A percentile compares a stretch with the other conserved stretches of the same genome.
Evolutionary conservation across 768 basidiomycete genomes (phyloP).

Genomic region (Pholiota molesta): DNA sequence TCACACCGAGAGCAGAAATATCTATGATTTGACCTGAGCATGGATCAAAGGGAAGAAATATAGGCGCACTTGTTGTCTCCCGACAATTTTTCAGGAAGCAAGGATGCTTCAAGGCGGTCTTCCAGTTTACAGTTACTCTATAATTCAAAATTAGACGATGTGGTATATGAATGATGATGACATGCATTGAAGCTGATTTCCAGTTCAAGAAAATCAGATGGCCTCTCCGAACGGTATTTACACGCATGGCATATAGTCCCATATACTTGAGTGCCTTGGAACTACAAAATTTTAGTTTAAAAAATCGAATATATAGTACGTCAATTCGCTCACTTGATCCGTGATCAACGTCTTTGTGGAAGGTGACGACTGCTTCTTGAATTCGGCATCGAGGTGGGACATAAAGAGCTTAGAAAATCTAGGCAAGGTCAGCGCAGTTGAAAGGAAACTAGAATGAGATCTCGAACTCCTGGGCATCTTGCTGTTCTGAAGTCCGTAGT

Average conservation of each 20-base stretch:
- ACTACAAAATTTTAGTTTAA: conserved; percentile 45
- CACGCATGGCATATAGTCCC: conserved; percentile 80
- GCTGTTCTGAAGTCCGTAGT: conserved; percentile 83
- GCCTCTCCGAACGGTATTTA: conserved; percentile 64
- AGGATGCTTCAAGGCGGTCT: conserved; percentile 65
- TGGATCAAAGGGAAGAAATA: background rate
- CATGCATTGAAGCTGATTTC: conserved; percentile 82
- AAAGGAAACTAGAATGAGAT: conserved; percentile 4
- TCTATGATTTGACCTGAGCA: conserved; percentile 37
- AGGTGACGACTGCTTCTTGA: conserved; percentile 75
- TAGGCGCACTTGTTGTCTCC: conserved; percentile 77
- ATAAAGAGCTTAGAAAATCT: conserved; percentile 97
- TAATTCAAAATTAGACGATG: background rate
- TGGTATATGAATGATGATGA: background rate
- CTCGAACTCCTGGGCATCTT: conserved; percentile 93
- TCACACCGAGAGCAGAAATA: conserved; percentile 83
- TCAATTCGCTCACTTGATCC: conserved; percentile 55
- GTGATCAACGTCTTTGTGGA: conserved; percentile 69
- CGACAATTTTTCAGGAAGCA: conserved; percentile 71
- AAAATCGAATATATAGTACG: too few species aligned
- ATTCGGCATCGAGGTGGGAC: conserved; percentile 85
- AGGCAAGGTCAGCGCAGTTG: conserved; percentile 12
- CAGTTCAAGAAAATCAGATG: conserved; percentile 81
- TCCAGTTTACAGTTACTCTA: conserved; percentile 77
- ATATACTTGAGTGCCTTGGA: conserved; percentile 85